phyloP scores from a whole-genome alignment of 805 yeast species.

The Candida hungchunana region DNA sequence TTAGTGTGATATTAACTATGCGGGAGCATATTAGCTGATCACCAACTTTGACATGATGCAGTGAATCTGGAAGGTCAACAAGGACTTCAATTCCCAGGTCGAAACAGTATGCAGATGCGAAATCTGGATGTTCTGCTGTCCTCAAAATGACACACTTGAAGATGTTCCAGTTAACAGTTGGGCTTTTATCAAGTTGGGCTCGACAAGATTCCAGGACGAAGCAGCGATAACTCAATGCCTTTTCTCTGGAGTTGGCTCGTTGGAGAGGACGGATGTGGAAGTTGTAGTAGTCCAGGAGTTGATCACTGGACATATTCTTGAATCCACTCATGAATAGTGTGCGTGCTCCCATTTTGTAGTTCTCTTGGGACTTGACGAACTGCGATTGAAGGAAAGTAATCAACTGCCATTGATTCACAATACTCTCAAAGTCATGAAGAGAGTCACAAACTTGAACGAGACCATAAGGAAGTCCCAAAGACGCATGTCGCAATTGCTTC shows the following conservation, averaged over 20 bases:
- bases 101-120: constrained; percentile 11
- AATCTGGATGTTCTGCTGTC: constrained; percentile 1
- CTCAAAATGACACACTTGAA: constrained; percentile 11
- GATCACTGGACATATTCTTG: constrained; percentile 1
- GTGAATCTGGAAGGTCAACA: constrained; percentile 6
- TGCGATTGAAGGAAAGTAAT: constrained; percentile 8
- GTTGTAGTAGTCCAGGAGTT: constrained; percentile 10
- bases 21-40: constrained; percentile 16
- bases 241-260: neutral
- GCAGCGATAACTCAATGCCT: constrained; percentile 1
- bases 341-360: constrained; percentile 14
- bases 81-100: constrained; percentile 11
- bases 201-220: constrained; percentile 1
- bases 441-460: constrained; percentile 5
- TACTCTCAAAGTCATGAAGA: constrained; percentile 11
- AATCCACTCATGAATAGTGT: constrained; percentile 11
- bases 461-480: constrained; percentile 11
- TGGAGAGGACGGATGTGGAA: constrained; percentile 8
- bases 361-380: constrained; percentile 9
- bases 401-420: constrained; percentile 17
- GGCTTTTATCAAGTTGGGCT: neutral
- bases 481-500: constrained; percentile 1
- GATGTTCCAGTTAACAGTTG: constrained; percentile 6
- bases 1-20: constrained; percentile 8
- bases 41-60: constrained; percentile 10